phyloP scores from a whole-genome alignment of 148 eudicot species.

The Talinum fruticosum region DNA sequence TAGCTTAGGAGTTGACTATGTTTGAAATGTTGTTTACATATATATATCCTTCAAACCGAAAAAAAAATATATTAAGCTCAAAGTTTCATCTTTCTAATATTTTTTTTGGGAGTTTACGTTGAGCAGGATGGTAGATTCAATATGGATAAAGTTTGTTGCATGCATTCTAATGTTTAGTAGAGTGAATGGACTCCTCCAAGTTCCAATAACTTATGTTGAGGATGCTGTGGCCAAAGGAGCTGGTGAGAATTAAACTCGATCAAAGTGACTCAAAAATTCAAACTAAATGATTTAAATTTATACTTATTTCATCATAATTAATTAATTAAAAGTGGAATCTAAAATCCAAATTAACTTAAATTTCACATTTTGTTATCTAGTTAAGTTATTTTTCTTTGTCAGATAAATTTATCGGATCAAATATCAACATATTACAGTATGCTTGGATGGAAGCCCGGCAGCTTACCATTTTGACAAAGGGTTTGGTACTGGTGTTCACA shows the following conservation, averaged over 20 bases:
- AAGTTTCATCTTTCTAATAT: no score
- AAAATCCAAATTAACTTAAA: no score
- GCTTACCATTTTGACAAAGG: conserved; percentile 80
- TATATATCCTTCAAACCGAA: no score
- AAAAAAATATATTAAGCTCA: no score
- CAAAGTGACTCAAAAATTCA: no score
- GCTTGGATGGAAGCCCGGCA: conserved; percentile 90
- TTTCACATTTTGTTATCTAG: background rate
- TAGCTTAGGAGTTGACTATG: no score
- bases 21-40: no score
- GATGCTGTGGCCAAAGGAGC: conserved; percentile 85
- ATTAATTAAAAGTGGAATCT: no score
- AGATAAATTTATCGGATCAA: no score
- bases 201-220: conserved; percentile 55
- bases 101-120: background rate
- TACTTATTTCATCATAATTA: no score
- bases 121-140: conserved; percentile 33
- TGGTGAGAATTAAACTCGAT: conserved; percentile 57
- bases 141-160: conserved; percentile 37
- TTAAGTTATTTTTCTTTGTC: no score
- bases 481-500: conserved; percentile 61
- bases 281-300: no score
- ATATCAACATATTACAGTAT: conserved; percentile 59
- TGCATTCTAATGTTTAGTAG: conserved; percentile 33
- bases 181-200: conserved; percentile 41